Conservation (phyloP, 2,329 filamentous ascomycete species). For the Trichoderma sp. region DNA sequence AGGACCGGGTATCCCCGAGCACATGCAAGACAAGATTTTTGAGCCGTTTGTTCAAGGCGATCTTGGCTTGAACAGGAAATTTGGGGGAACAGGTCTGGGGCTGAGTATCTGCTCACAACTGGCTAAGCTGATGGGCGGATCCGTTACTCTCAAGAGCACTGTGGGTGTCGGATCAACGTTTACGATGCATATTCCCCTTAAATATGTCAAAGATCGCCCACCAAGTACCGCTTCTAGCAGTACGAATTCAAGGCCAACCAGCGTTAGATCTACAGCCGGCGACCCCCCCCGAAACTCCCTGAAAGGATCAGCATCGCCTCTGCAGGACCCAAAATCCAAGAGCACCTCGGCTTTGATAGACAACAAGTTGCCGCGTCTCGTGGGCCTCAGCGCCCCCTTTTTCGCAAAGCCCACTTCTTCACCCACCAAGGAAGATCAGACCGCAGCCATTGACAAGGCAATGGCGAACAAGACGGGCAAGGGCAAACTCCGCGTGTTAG, state of each 20-base stretch:
- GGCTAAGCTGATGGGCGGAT: conserved; percentile 77
- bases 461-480: conserved; percentile 57
- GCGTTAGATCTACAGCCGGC: conserved; percentile 42
- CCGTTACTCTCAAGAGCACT: conserved; percentile 67
- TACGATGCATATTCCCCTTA: conserved; percentile 76
- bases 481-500: conserved; percentile 72
- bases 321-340: conserved; percentile 18
- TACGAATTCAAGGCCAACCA: conserved; percentile 47
- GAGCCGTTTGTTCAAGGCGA: conserved; percentile 96
- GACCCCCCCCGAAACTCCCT: conserved; percentile 35
- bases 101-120: conserved; percentile 88
- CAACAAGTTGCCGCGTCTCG: conserved; percentile 65
- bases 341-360: conserved; percentile 20
- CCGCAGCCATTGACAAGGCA: conserved; percentile 62
- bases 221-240: conserved; percentile 56
- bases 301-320: conserved; percentile 23
- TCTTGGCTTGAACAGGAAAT: conserved; percentile 82
- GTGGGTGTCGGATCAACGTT: conserved; percentile 76
- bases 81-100: conserved; percentile 82
- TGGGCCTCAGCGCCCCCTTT: conserved; percentile 80
- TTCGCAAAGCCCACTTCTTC: conserved; percentile 51
- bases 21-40: conserved; percentile 79
- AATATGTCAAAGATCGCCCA: conserved; percentile 62
- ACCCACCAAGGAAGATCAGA: conserved; percentile 53
- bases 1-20: conserved; percentile 76